Base-by-base conservation (phyloP, 805 yeast species). In the Zygotorulaspora sp. region DNA sequence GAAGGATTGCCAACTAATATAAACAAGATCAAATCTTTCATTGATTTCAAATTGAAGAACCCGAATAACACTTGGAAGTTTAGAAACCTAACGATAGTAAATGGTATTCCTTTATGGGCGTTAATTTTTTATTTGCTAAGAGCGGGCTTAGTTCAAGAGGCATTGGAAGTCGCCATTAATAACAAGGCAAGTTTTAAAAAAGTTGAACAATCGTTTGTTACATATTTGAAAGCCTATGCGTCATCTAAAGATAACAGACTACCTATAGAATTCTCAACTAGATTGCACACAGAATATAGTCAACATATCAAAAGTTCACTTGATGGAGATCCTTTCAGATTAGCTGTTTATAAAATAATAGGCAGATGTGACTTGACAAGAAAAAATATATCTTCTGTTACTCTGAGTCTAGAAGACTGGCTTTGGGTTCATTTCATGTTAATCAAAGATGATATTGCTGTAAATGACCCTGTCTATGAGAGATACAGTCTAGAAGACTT, bases 21-120 rank as follows among this genome's bases (percentile, higher is more conserved):
- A 30, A 81, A 79, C 58, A 89, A 84, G 53, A 75, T 89, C 21
- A 73, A 74, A 43, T 77, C 82, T 35, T 73, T 84, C 53, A 60
- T 76, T 53, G 71, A 77, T 42, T 51, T 62, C 54, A 63, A 71
- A 55, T 52, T 68, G 40, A 65, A 60, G 51, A 75, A 62, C 55
- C 63, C 60, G 43, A 65, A 65, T 36, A 70, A 67, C 14, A 62
- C 67, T 21, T 72, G 83, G 80, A 70, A 69, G 38, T 50, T 71
- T 24, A 66, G 69, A n/a, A 73, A 74, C 43, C 51, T 83, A 32
- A 71, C 81, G 27, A 65, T 81, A 38, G 79, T 87, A 16, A 89
- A 90, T 61, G 88, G 88, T 12, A 68, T 75, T 1, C 97, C 97
- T 7, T 75, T 92, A n/a, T 90, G 98, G 98, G 96, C 96, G 0